Evolutionary conservation across 2,329 filamentous ascomycete genomes (phyloP), one percentile per base, ranked within the genome.

Genomic region (Pseudogymnoascus sp.): DNA sequence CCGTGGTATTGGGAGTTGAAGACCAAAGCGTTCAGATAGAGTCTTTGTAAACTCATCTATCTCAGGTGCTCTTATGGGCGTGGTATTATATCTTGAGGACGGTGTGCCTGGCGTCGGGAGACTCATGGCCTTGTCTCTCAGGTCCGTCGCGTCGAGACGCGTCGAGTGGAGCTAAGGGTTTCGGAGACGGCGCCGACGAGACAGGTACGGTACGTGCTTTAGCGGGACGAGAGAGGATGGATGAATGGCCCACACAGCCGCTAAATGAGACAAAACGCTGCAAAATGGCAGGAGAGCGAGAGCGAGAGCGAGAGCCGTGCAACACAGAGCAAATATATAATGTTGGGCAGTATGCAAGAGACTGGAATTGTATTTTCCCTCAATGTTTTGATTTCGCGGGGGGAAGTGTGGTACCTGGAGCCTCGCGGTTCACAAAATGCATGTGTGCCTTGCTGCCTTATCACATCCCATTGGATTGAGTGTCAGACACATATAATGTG

Each of bases 81-180:
- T 56, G 50, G 50, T 12, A 56, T 56, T 7, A 56, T 18, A 56
- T 56, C 50, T 56, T 28, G 50, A 33, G 8, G 50, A 56, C 18
- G 50, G 50, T 12, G 50, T 56, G 50, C 28, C 50, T 56, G 50
- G n/a, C 28, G 50, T 56, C n/a, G 50, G 16, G 50, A 18, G 50
- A 56, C 50, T 56, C 50, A 56, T 56, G 50, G 28, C 28, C 50
- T 56, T 56, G 50, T 56, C n/a, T 56, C 16, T 56, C 28, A 56
- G 50, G 50, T 33, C 28, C 50, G n/a, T 16, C 10, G 10, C 31
- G 31, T 33, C 31, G n/a, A 18, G 5, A 4, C 21, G 21, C 4
- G 5, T 11, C n/a, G 37, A 16, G 21, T 21, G 21, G 47, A 56
- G 25, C 50, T 18, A 23, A 23, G 25, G 33, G 47, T 56, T 10